Evolutionary conservation across 805 yeast genomes (phyloP).

Genomic region (Scheffersomyces spartinae): DNA sequence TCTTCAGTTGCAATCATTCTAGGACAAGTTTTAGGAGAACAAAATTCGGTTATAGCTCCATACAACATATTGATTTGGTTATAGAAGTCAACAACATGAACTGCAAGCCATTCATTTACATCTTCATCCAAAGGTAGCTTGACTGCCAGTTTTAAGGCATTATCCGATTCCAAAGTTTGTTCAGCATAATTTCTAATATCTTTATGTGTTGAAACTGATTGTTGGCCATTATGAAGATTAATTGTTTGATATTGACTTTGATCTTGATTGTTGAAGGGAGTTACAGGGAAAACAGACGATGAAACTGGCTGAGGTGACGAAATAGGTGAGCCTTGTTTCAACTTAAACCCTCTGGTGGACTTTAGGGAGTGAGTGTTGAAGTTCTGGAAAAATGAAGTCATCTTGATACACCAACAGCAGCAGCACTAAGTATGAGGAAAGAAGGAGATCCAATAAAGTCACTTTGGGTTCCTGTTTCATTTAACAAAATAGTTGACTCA

Average conservation of each 20-base stretch:
- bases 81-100: constrained; percentile 94
- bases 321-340: constrained; percentile 27
- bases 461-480: too few relatives aligned
- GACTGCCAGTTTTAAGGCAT: constrained; percentile 86
- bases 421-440: too few relatives aligned
- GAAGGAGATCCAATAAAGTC: too few relatives aligned
- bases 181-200: constrained; percentile 86
- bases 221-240: constrained; percentile 11
- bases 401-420: too few relatives aligned
- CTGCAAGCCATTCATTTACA: constrained; percentile 89
- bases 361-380: constrained; percentile 32
- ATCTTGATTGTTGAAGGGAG: constrained; percentile 8
- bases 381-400: constrained; percentile 31
- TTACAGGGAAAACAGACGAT: constrained; percentile 20
- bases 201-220: constrained; percentile 41
- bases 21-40: constrained; percentile 92
- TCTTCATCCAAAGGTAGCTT: constrained; percentile 90
- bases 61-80: constrained; percentile 94
- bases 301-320: constrained; percentile 28
- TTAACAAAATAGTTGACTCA: too few relatives aligned
- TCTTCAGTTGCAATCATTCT: constrained; percentile 96
- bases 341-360: constrained; percentile 31
- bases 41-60: constrained; percentile 91
- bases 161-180: constrained; percentile 87
- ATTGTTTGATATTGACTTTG: constrained; percentile 20